Evolutionary conservation across 2,329 filamentous ascomycete species (phyloP).

Genomic region (Fusarium kyushuense): DNA sequence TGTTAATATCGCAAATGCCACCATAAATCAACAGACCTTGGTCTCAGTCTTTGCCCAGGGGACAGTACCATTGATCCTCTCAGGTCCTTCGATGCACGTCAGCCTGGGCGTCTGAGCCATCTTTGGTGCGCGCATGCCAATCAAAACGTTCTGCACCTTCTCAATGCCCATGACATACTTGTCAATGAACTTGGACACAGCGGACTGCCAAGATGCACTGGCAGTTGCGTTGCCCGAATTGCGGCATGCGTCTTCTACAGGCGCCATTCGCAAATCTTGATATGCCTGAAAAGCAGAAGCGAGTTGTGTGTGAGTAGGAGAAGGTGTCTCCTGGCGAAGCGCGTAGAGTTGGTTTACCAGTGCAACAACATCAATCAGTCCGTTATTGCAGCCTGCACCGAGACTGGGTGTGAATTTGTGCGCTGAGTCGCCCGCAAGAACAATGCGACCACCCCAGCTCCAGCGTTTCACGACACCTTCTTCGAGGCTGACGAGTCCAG

Average conservation of each 20-base stretch:
- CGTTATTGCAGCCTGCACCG: slow-evolving; percentile 53
- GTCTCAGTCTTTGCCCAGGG: not conserved
- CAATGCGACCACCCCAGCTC: slow-evolving; percentile 52
- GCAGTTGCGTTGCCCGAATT: slow-evolving; percentile 13
- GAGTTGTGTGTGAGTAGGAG: not conserved
- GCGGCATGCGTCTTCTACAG: slow-evolving; percentile 20
- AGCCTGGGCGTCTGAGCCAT: slow-evolving; percentile 18
- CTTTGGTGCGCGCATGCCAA: slow-evolving; percentile 5
- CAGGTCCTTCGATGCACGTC: slow-evolving; percentile 8
- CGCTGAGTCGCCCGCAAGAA: slow-evolving; percentile 53
- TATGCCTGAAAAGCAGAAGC: slow-evolving; percentile 24
- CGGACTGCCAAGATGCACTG: slow-evolving; percentile 33
- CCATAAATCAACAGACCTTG: not conserved
- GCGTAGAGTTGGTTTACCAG: slow-evolving; percentile 48
- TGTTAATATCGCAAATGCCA: rapidly evolving
- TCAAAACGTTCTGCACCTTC: slow-evolving; percentile 23
- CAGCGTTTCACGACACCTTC: slow-evolving; percentile 54
- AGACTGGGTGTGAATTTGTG: slow-evolving; percentile 56
- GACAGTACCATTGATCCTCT: not conserved
- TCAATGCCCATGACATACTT: slow-evolving; percentile 21
- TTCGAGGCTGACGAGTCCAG: slow-evolving; percentile 52
- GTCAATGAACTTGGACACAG: slow-evolving; percentile 30
- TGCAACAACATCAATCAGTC: slow-evolving; percentile 50
- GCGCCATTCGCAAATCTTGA: slow-evolving; percentile 25
- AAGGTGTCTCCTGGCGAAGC: not conserved